Base-by-base conservation (phyloP, 2,329 filamentous ascomycete species). In the Emergomyces orientalis region DNA sequence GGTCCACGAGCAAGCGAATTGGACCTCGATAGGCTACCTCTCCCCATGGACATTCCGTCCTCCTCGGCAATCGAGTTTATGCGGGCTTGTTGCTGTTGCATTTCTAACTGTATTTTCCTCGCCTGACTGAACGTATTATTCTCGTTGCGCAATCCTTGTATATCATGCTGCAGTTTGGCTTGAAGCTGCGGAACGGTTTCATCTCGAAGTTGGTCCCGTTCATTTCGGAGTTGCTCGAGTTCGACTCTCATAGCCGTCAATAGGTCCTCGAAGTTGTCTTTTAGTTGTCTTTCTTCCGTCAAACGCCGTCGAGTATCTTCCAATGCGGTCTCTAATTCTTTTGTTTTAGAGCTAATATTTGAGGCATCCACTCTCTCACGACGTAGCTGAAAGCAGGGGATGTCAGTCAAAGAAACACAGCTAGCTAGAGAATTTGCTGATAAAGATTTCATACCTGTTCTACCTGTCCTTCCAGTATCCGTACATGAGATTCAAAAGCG, bases 191-290 rank as follows among this genome's bases (percentile, higher is more conserved):
- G 91, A 1, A 96, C 86, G 49, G 96, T 81, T 74, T 96, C 90
- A 66, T 97, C 92, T 34, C 90, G 87, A 19, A 97, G 83, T 25
- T 73, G 69, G 39, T 99, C 94, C 60, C 91, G 86, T 76, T 99
- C 92, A 68, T 94, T 92, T 64, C 89, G 85, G 61, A 91, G 85
- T 67, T 86, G 88, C 70, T 92, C 85, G 17, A 97, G 81, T 73
- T 99, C 91, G 30, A 86, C 84, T 69, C 89, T 88, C 68, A 97
- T 86, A 5, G 90, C 93, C 7, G 87, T 86, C 54, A 97, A 81
- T 52, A 99, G 82, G 73, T 97, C 92, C 76, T 97, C 91, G 69
- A 97, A 95, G 73, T 95, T 97, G 71, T 90, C 87, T 74, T 96
- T 97, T 69, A 89, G 86, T 73, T 90, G 85, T 62, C 89, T 85